Evolutionary conservation across 176 grass and related monocot species (phyloP).

Genomic region (Paspalum notatum): DNA sequence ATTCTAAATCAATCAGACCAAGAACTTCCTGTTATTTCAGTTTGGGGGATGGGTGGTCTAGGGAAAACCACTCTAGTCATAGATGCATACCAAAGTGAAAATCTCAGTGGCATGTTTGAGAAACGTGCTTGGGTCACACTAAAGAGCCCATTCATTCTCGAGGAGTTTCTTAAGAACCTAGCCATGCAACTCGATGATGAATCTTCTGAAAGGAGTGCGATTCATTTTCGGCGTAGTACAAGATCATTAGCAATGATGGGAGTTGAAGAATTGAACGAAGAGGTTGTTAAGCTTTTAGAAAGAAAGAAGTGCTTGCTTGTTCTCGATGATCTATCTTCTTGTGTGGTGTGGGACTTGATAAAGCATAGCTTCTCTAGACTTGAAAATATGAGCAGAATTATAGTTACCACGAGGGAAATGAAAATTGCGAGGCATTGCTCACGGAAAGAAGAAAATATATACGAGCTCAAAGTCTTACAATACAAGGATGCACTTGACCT

Average conservation of each 20-base stretch:
- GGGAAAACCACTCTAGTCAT: constrained; percentile 23
- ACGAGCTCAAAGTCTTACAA: not conserved
- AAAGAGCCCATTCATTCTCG: not conserved
- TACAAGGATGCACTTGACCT: not conserved
- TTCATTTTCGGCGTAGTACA: not conserved
- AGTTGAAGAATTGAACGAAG: not conserved
- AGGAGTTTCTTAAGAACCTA: constrained; percentile 25
- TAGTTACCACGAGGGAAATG: constrained; percentile 41
- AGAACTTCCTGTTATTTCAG: not conserved
- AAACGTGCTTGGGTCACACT: constrained; percentile 21
- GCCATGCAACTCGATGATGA: not conserved
- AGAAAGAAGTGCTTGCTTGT: not conserved
- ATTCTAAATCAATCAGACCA: not conserved
- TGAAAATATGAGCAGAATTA: not conserved
- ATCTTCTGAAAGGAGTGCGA: not conserved
- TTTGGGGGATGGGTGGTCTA: constrained; percentile 20
- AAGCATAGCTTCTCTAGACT: not conserved
- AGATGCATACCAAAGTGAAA: not conserved
- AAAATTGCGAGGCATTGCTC: constrained; percentile 27
- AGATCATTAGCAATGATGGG: not conserved
- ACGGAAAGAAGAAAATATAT: not conserved
- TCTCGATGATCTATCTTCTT: constrained; percentile 13
- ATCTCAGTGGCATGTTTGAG: not conserved
- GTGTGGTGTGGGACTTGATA: constrained; percentile 1
- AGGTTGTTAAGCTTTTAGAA: not conserved